Conservation (phyloP, 306 rosid species). For the Astragalus glycyphyllos region DNA sequence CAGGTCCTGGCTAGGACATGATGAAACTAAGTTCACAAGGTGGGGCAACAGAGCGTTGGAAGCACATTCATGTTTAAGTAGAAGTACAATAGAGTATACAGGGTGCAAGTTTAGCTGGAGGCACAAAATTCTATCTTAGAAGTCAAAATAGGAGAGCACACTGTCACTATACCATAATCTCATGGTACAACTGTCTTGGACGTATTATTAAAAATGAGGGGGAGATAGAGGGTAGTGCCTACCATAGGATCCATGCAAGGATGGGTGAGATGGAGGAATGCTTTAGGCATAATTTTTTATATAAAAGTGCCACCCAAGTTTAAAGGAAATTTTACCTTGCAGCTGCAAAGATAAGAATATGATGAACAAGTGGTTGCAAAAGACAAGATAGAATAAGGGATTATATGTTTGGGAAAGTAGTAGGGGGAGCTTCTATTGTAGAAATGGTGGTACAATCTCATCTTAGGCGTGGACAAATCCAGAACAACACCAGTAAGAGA, state of each 20-base stretch:
- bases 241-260: neutral
- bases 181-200: neutral
- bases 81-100: neutral
- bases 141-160: neutral
- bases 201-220: neutral
- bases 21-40: neutral
- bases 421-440: slow-evolving; percentile 16
- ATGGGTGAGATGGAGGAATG: neutral
- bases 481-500: neutral
- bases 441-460: neutral
- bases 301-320: neutral
- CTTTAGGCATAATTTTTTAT: neutral
- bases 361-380: neutral
- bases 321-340: neutral
- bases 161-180: neutral
- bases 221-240: neutral
- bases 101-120: neutral
- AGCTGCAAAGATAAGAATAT: slow-evolving; percentile 3
- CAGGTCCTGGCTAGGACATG: neutral
- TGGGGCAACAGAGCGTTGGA: neutral
- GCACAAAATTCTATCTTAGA: neutral
- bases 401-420: neutral
- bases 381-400: neutral
- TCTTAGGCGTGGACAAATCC: neutral
- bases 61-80: neutral